Evolutionary conservation across 768 basidiomycete genomes (phyloP).

Genomic region (Boletellus emodensis): DNA sequence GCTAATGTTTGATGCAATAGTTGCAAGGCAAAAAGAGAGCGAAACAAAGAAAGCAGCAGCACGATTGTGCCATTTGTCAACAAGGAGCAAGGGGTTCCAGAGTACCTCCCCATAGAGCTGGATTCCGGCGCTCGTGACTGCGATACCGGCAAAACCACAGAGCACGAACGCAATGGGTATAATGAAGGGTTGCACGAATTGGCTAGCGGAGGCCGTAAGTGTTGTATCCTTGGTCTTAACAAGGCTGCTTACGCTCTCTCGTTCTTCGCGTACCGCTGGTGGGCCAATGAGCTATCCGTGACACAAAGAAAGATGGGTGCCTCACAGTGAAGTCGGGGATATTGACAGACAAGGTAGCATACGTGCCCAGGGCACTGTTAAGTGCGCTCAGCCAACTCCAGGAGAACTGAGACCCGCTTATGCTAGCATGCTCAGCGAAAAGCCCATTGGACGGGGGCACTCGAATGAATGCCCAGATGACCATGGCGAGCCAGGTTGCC

Average conservation of each 20-base stretch:
- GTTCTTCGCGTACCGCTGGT: constrained; percentile 66
- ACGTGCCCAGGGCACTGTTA: constrained; percentile 74
- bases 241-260: constrained; percentile 50
- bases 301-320: background rate
- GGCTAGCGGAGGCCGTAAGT: constrained; percentile 35
- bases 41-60: constrained; percentile 81
- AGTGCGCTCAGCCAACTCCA: constrained; percentile 79
- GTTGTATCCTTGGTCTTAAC: background rate
- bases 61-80: constrained; percentile 81
- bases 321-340: constrained; percentile 78
- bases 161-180: constrained; percentile 80
- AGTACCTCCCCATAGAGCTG: constrained; percentile 61
- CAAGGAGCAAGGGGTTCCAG: constrained; percentile 76
- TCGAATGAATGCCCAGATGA: constrained; percentile 75
- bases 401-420: constrained; percentile 53
- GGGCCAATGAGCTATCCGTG: background rate
- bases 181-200: constrained; percentile 70
- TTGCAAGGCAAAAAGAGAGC: constrained; percentile 68
- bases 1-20: constrained; percentile 69
- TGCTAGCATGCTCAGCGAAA: constrained; percentile 44
- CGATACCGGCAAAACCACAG: constrained; percentile 74
- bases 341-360: constrained; percentile 70
- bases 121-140: constrained; percentile 73
- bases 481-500: constrained; percentile 60
- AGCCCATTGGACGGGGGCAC: constrained; percentile 62